Evolutionary conservation across 2,329 filamentous ascomycete genomes (phyloP).

Genomic region (Teratosphaeria destructans): DNA sequence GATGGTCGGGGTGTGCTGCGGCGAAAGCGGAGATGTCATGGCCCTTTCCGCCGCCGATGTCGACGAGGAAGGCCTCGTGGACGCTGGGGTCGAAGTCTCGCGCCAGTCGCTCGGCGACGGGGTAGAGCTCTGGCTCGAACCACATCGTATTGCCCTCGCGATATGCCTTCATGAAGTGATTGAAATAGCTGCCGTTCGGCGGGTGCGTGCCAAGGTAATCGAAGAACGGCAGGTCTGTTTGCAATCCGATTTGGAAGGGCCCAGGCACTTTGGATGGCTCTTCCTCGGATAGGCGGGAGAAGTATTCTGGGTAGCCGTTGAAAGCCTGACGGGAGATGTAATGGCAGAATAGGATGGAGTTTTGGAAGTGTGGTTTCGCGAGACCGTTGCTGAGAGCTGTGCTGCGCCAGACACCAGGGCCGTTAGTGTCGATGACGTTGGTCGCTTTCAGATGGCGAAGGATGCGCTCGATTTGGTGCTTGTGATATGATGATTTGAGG

Average conservation of each 20-base stretch:
- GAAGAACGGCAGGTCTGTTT: not conserved
- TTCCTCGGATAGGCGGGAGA: not conserved
- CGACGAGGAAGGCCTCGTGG: conserved; percentile 3
- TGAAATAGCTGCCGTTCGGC: conserved; percentile 1
- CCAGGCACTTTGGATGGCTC: not conserved
- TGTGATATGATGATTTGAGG: not conserved
- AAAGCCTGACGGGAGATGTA: not conserved
- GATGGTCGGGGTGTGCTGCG: not conserved
- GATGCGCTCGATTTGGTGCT: not conserved
- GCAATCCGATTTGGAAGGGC: not conserved
- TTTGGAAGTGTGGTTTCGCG: not conserved
- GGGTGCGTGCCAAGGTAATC: not conserved
- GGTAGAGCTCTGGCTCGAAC: conserved; percentile 5
- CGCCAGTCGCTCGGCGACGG: conserved; percentile 3
- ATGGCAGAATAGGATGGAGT: not conserved
- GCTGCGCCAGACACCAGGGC: not conserved
- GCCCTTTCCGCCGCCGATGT: conserved; percentile 7
- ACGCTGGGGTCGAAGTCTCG: not conserved
- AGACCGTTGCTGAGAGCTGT: not conserved
- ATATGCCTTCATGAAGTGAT: conserved; percentile 5
- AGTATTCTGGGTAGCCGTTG: not conserved
- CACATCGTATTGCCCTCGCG: conserved; percentile 3
- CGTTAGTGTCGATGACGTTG: not conserved
- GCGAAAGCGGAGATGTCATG: conserved; percentile 3
- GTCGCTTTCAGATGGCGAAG: not conserved